Percentiles rank a stretch among this genome's conserved stretches.
phyloP scores from a whole-genome alignment of 1,284 basidiomycete species.

The Rhodotorula sp. region DNA sequence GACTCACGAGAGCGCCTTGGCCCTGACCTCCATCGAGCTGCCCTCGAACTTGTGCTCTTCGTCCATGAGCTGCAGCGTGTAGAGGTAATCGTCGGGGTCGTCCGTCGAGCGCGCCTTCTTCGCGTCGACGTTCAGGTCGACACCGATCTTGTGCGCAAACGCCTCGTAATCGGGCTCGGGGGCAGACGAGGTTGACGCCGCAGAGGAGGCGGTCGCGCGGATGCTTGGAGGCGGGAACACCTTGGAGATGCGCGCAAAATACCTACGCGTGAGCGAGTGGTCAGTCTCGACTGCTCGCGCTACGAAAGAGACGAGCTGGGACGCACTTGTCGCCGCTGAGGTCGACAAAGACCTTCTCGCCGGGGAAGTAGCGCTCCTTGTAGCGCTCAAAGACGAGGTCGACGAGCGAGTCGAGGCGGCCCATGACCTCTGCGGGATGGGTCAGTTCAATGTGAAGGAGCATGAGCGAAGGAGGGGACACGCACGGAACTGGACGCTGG shows the following conservation, averaged over 20 bases:
- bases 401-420: conserved; percentile 88
- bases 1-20: conserved; percentile 72
- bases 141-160: conserved; percentile 66
- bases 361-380: conserved; percentile 88
- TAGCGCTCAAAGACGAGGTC: conserved; percentile 93
- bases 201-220: conserved; percentile 26
- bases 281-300: conserved; percentile 56
- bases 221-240: conserved; percentile 69
- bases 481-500: conserved; percentile 93
- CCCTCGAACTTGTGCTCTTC: conserved; percentile 55
- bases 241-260: conserved; percentile 71
- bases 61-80: conserved; percentile 76
- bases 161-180: conserved; percentile 25
- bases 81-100: conserved; percentile 77
- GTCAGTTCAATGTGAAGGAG: conserved; percentile 1
- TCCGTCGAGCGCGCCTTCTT: conserved; percentile 73
- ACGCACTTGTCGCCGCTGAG: conserved; percentile 48
- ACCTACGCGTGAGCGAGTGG: conserved; percentile 57
- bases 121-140: conserved; percentile 66
- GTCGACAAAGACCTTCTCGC: conserved; percentile 62
- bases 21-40: conserved; percentile 78
- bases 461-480: conserved; percentile 42
- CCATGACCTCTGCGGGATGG: conserved; percentile 76
- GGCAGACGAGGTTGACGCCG: conserved; percentile 45
- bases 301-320: neutral